Evolutionary conservation across 176 grass and related monocot genomes (phyloP), one percentile per base, ranked within the genome.

Genomic region (Canna indica): DNA sequence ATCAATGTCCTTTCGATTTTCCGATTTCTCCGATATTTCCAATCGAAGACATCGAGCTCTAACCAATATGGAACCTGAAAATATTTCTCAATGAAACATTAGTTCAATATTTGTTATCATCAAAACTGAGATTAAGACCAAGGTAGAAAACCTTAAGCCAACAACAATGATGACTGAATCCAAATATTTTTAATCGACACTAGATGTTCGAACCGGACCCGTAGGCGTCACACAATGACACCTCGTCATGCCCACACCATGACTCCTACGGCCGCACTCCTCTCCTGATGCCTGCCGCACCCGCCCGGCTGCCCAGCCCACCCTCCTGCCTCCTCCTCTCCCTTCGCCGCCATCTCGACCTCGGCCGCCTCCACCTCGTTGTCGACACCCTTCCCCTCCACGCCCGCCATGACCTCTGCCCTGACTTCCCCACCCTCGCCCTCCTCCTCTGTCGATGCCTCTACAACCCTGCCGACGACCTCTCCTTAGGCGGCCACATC

Each of bases 351-450:
- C 78, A 83, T 22, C 67, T 95, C 38, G 74, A 67, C 1, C 31
- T 52, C 13, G 79, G 77, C 38, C 27, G 76, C 62, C 70, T 85
- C 67, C 56, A 53, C 18, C 71, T 78, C 14, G 91, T 87, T 1
- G 70, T 90, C 34, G 82, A 74, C 63, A 67, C 75, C 34, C 83
- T 95, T 36, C 78, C 90, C 41, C 82, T 85, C 65, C 82, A 86
- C 79, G 70, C 83, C 45, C 68, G 78, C 54, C 63, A 68, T 15
- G 86, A 86, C 76, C 83, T 94, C 33, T 86, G 81, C 76, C 81
- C 83, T 10, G 83, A 84, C 25, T 90, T 77, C 79, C 29, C 72
- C 68, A 81, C 86, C 61, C 75, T 95, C 57, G 53, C 83, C 69
- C 80, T 77, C 25, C 86, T 95, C 81, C 90, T 90, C 75, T 75